phyloP scores from a whole-genome alignment of 2,329 filamentous ascomycete genomes.

The Fusarium sp. region DNA sequence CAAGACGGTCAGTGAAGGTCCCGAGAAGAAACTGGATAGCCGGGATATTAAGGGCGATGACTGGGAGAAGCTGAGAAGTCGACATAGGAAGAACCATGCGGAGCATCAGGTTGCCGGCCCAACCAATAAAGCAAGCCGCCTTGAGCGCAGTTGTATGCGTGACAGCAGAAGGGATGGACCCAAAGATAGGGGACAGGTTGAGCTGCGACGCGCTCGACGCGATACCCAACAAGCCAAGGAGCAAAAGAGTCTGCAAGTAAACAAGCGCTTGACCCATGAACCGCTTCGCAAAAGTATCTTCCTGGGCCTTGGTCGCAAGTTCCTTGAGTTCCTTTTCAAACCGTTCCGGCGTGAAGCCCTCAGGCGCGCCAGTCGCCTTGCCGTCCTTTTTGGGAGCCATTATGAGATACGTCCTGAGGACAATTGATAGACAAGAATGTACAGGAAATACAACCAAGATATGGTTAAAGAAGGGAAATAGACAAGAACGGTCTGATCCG shows the following conservation, averaged over 20 bases:
- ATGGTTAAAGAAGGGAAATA: not conserved
- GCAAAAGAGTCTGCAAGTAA: slow-evolving; percentile 46
- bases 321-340: slow-evolving; percentile 63
- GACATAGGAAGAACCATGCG: slow-evolving; percentile 55
- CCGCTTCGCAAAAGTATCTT: slow-evolving; percentile 45
- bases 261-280: slow-evolving; percentile 49
- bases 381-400: slow-evolving; percentile 37
- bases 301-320: slow-evolving; percentile 55
- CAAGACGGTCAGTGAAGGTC: slow-evolving; percentile 69
- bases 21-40: slow-evolving; percentile 76
- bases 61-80: slow-evolving; percentile 66
- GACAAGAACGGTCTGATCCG: not conserved
- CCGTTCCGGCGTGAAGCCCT: slow-evolving; percentile 56
- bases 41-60: slow-evolving; percentile 80
- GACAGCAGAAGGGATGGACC: slow-evolving; percentile 77
- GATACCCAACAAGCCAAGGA: slow-evolving; percentile 57
- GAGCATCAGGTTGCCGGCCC: slow-evolving; percentile 71
- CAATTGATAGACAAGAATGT: slow-evolving; percentile 8
- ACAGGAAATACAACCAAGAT: not conserved
- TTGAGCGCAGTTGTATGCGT: slow-evolving; percentile 75
- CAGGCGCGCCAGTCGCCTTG: slow-evolving; percentile 36
- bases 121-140: slow-evolving; percentile 73
- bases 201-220: slow-evolving; percentile 77
- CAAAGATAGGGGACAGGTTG: slow-evolving; percentile 86
- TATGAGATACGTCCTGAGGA: not conserved